Evolutionary conservation across 208 protist species (phyloP), one percentile per base, ranked within the genome.

Genomic region (Crithidia brevicula): DNA sequence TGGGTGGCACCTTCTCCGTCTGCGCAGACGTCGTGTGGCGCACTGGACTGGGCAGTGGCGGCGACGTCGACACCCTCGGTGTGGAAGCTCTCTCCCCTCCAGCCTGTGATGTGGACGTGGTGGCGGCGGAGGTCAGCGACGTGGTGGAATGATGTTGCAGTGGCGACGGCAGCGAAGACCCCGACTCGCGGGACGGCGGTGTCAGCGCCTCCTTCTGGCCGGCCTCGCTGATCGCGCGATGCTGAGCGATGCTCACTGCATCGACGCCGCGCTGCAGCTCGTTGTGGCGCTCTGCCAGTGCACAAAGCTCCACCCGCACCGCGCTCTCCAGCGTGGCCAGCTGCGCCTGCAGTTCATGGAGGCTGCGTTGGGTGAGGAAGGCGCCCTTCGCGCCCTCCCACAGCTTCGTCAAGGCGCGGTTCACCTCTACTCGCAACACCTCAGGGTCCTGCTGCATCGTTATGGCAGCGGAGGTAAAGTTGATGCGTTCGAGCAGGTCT

Each of bases 401-500:
- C 11, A 93, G 74, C 64, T 77, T 89, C 23, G 75, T 79, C 43
- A 92, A 50, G 0, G 87, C 87, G n/a, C 72, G 64, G 22, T 88
- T 82, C 31, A 95, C 82, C 53, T 85, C 77, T 15, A 72, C 60
- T 27, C 88, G 82, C 31, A 95, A 73, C 40, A 82, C 69, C 15
- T 80, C 79, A 10, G 77, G 67, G 54, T 86, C 69, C 16, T 53
- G 56, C 13, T 65, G 68, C 42, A 77, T 54, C 22, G 81, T 69
- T 25, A 77, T 68, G 13, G 81, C 77, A 20, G 74, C 72, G 7
- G 77, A 67, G 23, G 87, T 57, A 27, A 77, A 38, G 64, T 86
- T 82, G 62, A 96, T 77, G 30, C 88, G 82, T 31, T 96, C 88
- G 25, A 93, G 52, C n/a, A 96, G 54, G 64, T 96, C 91, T 18